Evolutionary conservation across 1,284 basidiomycete species (phyloP), one percentile per base, ranked within the genome.

Genomic region (Ustilago crameri): DNA sequence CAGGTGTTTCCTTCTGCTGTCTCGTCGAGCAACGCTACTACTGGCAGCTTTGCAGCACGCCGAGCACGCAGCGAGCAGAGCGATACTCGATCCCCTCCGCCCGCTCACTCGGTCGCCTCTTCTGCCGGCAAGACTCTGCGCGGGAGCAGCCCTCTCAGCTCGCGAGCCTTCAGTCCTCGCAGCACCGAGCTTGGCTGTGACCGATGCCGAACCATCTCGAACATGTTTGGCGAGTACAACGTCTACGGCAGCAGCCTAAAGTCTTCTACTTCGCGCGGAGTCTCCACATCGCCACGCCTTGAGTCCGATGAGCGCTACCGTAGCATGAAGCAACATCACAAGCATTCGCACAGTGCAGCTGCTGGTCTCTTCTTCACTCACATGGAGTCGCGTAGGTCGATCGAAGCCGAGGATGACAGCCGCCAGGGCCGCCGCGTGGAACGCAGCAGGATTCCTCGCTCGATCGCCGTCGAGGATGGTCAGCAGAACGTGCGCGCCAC

Each of bases 341-440:
- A 71, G 59, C 74, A 76, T 57, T 74, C 74, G 40, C 74, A 76
- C 64, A 74, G 71, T 47, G 74, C 74, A 14, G 59, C 61, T 27
- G 74, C 71, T 22, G 67, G 71, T 14, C 66, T 76, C 46, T 64
- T 55, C 58, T 73, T 73, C 51, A 73, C 70, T 2, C 70, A 73
- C 42, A 56, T 73, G 53, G 37, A 54, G 38, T 61, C 53, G 42
- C 63, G 52, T 14, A 53, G 62, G 32, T 50, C 55, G 55, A 46
- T 47, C 32, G 24, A 51, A 27, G 37, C 42, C 3, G 24, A 42
- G 5, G 54, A 62, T 3, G 32, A 42, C 8, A 54, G 62, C 22
- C 54, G 58, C n/a, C 46, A 61, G 26, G 58, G 65, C 20, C 58
- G 59, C 27, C 64, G 49, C 45, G 51, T 27, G n/a, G 38, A 52